Conservation (phyloP, 306 rosid genomes). For the Corylus americana region DNA sequence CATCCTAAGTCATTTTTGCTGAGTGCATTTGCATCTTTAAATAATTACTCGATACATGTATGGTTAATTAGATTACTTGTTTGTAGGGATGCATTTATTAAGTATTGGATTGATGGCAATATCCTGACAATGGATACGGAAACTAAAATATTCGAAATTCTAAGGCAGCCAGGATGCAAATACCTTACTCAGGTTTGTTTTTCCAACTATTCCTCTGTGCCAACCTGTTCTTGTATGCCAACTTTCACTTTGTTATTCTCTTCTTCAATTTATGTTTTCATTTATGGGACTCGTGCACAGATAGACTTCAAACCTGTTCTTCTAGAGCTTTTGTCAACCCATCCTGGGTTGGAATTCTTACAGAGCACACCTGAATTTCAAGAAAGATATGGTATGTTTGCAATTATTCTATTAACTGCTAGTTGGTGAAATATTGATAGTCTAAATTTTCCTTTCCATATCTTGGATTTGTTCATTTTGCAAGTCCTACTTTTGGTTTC, state of each 20-base stretch:
- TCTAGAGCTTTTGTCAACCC: constrained; percentile 62
- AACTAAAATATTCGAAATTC: constrained; percentile 54
- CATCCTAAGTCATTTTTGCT: constrained; percentile 14
- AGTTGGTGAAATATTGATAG: constrained; percentile 1
- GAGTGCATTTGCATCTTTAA: constrained; percentile 15
- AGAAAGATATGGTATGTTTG: constrained; percentile 68
- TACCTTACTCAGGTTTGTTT: constrained; percentile 67
- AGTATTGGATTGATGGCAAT: constrained; percentile 66
- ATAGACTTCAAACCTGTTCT: constrained; percentile 72
- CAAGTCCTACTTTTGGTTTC: background rate
- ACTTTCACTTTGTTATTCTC: background rate
- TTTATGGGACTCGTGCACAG: constrained; percentile 34
- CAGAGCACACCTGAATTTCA: constrained; percentile 75
- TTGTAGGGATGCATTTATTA: constrained; percentile 59
- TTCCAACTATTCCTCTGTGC: constrained; percentile 3
- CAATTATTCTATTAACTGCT: constrained; percentile 7
- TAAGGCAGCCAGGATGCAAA: constrained; percentile 55
- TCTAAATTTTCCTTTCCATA: background rate
- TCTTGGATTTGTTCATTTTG: constrained; percentile 1
- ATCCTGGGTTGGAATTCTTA: constrained; percentile 75
- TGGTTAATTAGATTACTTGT: constrained; percentile 15
- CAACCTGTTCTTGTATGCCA: background rate
- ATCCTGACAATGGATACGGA: constrained; percentile 63
- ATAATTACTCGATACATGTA: constrained; percentile 7
- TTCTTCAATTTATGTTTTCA: background rate